Percentiles rank a stretch among this genome's conserved stretches.
phyloP scores from a whole-genome alignment of 139 green algal species.

The Diplosphaera chodatii region DNA sequence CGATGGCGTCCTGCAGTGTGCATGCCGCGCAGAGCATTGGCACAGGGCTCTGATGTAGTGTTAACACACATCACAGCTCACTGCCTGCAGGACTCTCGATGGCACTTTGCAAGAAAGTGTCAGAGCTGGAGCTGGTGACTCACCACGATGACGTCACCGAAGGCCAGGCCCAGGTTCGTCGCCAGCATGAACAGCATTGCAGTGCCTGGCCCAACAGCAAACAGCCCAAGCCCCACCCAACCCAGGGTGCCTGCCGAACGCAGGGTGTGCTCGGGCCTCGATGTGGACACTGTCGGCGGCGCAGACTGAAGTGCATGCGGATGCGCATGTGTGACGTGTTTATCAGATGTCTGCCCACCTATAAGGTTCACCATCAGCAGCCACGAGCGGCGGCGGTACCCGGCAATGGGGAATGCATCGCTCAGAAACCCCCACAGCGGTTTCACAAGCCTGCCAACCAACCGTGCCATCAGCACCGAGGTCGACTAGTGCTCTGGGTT shows the following conservation, averaged over 20 bases:
- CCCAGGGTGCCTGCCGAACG: background rate
- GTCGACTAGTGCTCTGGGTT: too few relatives aligned
- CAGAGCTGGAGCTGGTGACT: background rate
- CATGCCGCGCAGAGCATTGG: constrained; percentile 33
- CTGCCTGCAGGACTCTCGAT: too few relatives aligned
- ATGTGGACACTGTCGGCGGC: too few relatives aligned
- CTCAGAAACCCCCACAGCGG: constrained; percentile 78
- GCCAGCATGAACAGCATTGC: background rate
- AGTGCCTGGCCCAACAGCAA: background rate
- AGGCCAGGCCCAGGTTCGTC: background rate
- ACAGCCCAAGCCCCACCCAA: background rate
- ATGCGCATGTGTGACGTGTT: too few relatives aligned
- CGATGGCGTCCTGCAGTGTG: constrained; percentile 74
- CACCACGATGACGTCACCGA: background rate
- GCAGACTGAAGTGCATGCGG: too few relatives aligned
- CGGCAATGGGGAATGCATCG: constrained; percentile 71
- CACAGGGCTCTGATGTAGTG: too few relatives aligned
- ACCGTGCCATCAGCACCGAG: too few relatives aligned
- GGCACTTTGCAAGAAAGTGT: background rate
- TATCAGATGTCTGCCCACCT: background rate
- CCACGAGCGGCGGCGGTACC: constrained; percentile 48
- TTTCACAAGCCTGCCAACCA: constrained; percentile 74
- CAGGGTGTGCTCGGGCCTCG: too few relatives aligned
- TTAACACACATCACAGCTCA: too few relatives aligned
- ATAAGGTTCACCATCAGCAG: background rate